Base-by-base conservation (phyloP, 352 stramenopile species). In the Pseudoperonospora humuli region DNA sequence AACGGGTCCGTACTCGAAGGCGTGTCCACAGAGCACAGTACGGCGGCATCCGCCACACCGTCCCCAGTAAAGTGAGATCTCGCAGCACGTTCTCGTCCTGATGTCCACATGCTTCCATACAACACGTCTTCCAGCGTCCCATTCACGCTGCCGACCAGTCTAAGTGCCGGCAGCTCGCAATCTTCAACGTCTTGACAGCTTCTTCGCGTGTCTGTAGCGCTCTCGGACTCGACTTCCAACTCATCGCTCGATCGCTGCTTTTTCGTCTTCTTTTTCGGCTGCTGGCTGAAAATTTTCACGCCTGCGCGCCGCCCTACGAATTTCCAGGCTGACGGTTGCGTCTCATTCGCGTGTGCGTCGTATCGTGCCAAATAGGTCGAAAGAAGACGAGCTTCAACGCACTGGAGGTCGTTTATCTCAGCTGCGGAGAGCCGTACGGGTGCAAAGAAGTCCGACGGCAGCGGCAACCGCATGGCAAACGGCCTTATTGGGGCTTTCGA, bases 341-440 rank as follows among this genome's bases (percentile, higher is more conserved):
- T 45, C 2, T 42, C 38, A 29, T 32, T 40, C 26, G 54, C 45
- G 18, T 55, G 67, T 7, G 59, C 47, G 31, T 84, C 71, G 50
- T 84, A 86, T 10, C 70, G 67, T 31, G 57, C 39, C 24, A 82
- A 34, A 42, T 86, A 81, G 25, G 61, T 41, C 24, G 67, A 55
- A 19, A 84, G 59, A 21, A 84, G 50, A 36, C 56, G 68, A 42
- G 45, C 37, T 49, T 82, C 61, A 20, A 83, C 61, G 7, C 62
- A 45, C 23, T 65, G 54, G 14, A 84, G 53, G 54, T 84, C 60
- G 24, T 51, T 57, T 1, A 37, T 28, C 53, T 86, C 68, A 0
- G 47, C 29, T 7, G 47, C 7, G 8, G 60, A 66, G 15, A 86
- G 64, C 21, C 61, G 54, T 49, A 86, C 64, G 19, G 67, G 67